A percentile compares a stretch with the other conserved stretches of the same genome.
These are phyloP conservation scores for Mucor plumbeus DNA, from an alignment of 371 early-diverging fungal genomes.

Conservation along the genomic window DNA sequence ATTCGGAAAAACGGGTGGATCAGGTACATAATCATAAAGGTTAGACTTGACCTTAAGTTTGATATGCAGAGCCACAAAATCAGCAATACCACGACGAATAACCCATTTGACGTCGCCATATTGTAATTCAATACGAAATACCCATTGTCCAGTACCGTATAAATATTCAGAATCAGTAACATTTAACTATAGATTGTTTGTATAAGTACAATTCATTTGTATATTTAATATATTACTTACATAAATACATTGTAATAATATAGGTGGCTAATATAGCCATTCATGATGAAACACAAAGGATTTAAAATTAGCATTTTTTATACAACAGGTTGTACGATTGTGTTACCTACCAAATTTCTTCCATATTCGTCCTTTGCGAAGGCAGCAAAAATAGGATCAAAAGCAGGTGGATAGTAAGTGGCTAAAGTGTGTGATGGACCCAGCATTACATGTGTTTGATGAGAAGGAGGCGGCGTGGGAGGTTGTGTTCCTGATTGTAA, in stretches of 20 bases:
- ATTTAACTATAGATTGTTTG: constrained; percentile 35
- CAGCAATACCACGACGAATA: constrained; percentile 70
- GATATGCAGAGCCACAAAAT: constrained; percentile 75
- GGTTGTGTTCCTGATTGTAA: constrained; percentile 16
- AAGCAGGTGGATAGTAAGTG: constrained; percentile 51
- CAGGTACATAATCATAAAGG: constrained; percentile 45
- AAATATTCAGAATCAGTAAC: constrained; percentile 64
- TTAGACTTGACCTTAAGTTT: constrained; percentile 57
- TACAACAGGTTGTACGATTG: constrained; percentile 3
- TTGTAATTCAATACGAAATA: constrained; percentile 75
- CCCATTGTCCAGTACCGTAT: constrained; percentile 43
- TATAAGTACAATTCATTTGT: not conserved
- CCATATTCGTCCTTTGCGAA: constrained; percentile 52
- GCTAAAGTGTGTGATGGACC: constrained; percentile 39
- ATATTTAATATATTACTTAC: constrained; percentile 18
- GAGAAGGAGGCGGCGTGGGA: constrained; percentile 4
- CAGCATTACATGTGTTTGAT: not conserved
- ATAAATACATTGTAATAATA: constrained; percentile 43
- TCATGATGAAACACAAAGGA: constrained; percentile 9
- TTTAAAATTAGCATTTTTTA: not conserved
- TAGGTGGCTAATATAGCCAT: constrained; percentile 40
- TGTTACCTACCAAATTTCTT: constrained; percentile 38
- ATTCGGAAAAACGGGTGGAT: constrained; percentile 53
- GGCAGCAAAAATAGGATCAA: constrained; percentile 48
- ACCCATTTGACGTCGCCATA: constrained; percentile 86